Conservation (phyloP, 1,139 yeast genomes). For the Pichia sp. region DNA sequence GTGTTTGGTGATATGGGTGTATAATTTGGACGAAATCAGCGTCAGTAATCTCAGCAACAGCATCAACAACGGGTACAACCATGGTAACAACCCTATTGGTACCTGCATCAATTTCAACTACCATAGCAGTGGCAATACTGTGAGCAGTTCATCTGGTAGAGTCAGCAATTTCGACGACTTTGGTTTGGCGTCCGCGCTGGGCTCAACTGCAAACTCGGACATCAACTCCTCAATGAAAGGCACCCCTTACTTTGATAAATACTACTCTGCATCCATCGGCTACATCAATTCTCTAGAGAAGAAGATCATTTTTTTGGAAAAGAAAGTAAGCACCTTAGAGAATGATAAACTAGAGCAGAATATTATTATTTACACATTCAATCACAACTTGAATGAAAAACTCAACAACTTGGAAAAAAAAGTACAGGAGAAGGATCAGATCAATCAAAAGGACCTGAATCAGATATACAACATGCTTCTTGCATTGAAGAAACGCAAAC, state of each 20-base stretch:
- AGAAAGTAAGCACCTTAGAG: conserved; percentile 2
- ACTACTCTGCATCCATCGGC: neutral
- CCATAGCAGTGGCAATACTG: neutral
- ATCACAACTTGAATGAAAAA: conserved; percentile 15
- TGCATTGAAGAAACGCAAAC: conserved; percentile 7
- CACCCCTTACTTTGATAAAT: neutral
- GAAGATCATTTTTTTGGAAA: conserved; percentile 11
- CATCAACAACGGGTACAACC: neutral
- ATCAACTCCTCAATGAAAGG: neutral
- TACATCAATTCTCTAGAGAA: conserved; percentile 11
- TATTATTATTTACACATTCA: conserved; percentile 13
- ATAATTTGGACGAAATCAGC: conserved; percentile 11
- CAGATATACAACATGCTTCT: conserved; percentile 1
- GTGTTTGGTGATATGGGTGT: conserved; percentile 17
- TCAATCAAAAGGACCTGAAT: conserved; percentile 5
- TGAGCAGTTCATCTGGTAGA: neutral
- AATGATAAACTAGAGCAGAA: conserved; percentile 17
- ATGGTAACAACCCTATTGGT: neutral
- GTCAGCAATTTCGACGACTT: neutral
- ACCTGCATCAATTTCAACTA: neutral
- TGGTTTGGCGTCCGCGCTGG: neutral
- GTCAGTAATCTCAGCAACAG: neutral
- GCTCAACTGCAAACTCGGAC: neutral
- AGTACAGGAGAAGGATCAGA: conserved; percentile 2
- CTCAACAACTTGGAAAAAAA: conserved; percentile 15